Evolutionary conservation across 441 rosid genomes (phyloP).

Genomic region (Populus hybrid): DNA sequence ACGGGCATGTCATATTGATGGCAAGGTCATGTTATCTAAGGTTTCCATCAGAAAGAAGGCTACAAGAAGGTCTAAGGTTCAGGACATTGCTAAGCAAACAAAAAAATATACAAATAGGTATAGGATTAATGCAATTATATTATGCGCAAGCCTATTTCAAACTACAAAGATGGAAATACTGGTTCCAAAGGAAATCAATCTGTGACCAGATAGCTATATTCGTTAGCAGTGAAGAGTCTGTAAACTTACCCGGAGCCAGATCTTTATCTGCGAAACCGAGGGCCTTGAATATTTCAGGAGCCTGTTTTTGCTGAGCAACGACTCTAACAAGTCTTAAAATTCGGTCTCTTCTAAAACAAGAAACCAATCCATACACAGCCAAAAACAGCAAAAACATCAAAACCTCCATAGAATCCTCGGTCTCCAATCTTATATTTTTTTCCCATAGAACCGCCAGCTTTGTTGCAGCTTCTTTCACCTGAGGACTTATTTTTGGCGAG

Average conservation of each 20-base stretch:
- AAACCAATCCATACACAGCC: conserved; percentile 27
- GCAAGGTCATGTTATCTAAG: too few species aligned
- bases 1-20: too few species aligned
- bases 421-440: conserved; percentile 18
- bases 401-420: conserved; percentile 22
- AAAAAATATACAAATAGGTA: too few species aligned
- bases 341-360: conserved; percentile 24
- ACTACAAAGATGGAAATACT: background rate
- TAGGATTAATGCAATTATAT: too few species aligned
- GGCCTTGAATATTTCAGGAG: conserved; percentile 26
- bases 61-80: too few species aligned
- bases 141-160: too few species aligned
- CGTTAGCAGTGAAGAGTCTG: background rate
- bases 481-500: conserved; percentile 23
- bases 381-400: conserved; percentile 36
- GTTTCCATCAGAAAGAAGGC: too few species aligned
- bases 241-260: conserved; percentile 25
- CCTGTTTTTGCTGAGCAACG: conserved; percentile 24
- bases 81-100: too few species aligned
- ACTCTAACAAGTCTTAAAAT: conserved; percentile 17
- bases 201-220: background rate
- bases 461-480: conserved; percentile 28
- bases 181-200: background rate
- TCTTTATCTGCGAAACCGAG: conserved; percentile 26
- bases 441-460: conserved; percentile 38